Evolutionary conservation across 2,329 filamentous ascomycete species (phyloP).

Genomic region (Epichloe hybrida): DNA sequence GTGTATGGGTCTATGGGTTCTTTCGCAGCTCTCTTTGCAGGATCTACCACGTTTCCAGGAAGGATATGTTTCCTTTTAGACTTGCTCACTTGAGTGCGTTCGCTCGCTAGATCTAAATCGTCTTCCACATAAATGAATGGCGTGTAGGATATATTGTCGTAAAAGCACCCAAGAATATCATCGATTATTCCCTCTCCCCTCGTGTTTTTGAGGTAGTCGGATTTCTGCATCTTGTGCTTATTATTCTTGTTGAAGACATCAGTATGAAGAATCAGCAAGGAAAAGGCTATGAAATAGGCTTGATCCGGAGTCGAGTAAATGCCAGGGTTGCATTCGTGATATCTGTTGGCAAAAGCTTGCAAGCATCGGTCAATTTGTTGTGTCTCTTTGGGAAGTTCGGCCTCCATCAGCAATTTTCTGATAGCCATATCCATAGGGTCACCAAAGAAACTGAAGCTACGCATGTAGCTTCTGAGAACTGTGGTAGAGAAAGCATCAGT

Average conservation of each 20-base stretch:
- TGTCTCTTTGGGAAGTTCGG: conserved; percentile 90
- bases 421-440: conserved; percentile 98
- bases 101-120: conserved; percentile 66
- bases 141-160: conserved; percentile 97
- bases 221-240: conserved; percentile 96
- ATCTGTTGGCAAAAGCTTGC: conserved; percentile 88
- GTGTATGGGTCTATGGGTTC: conserved; percentile 94
- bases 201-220: conserved; percentile 91
- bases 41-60: conserved; percentile 39
- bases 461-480: conserved; percentile 87
- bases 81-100: conserved; percentile 58
- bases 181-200: conserved; percentile 79
- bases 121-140: conserved; percentile 97
- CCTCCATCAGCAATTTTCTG: conserved; percentile 89
- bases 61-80: conserved; percentile 58
- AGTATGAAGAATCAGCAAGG: conserved; percentile 87
- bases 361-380: conserved; percentile 94
- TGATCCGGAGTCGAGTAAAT: conserved; percentile 86
- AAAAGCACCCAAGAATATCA: conserved; percentile 89
- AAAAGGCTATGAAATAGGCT: conserved; percentile 97
- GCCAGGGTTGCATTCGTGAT: conserved; percentile 95
- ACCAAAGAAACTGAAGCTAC: conserved; percentile 96
- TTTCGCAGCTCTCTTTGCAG: conserved; percentile 49
- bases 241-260: conserved; percentile 99
- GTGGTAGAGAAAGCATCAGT: conserved; percentile 70